These are phyloP conservation scores for Truncatella angustata DNA, from an alignment of 2,329 filamentous ascomycete genomes.

Conservation along the genomic window DNA sequence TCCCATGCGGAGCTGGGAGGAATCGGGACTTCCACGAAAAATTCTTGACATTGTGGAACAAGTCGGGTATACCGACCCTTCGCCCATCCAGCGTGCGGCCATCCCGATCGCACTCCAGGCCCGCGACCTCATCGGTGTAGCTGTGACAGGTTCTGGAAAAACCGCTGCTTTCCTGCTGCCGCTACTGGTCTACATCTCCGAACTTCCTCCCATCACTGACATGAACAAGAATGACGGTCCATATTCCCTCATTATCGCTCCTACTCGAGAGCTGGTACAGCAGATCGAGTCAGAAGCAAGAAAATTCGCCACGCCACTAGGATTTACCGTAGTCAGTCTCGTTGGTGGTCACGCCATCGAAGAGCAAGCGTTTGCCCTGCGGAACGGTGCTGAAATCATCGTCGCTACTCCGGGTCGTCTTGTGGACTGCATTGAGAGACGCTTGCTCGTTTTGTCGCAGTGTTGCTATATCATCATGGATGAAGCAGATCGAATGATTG, in stretches of 20 bases:
- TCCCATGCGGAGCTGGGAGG: conserved; percentile 91
- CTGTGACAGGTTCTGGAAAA: conserved; percentile 96
- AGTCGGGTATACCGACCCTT: conserved; percentile 89
- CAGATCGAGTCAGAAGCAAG: conserved; percentile 93
- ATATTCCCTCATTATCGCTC: conserved; percentile 94
- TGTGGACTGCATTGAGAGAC: conserved; percentile 92
- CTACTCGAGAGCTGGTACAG: conserved; percentile 94
- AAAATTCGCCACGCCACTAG: conserved; percentile 87
- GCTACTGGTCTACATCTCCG: conserved; percentile 89
- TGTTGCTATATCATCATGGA: conserved; percentile 99
- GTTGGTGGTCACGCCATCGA: conserved; percentile 97
- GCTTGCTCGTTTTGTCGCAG: conserved; percentile 87
- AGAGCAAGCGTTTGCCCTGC: conserved; percentile 85
- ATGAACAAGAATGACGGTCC: conserved; percentile 90
- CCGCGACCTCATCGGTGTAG: conserved; percentile 95
- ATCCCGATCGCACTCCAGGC: conserved; percentile 93
- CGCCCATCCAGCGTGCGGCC: conserved; percentile 87
- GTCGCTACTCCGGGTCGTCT: conserved; percentile 98
- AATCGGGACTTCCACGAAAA: conserved; percentile 75
- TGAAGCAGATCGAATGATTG: conserved; percentile 98
- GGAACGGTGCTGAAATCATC: conserved; percentile 94
- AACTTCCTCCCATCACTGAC: conserved; percentile 81
- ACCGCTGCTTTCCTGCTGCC: conserved; percentile 93
- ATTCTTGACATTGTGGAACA: conserved; percentile 78
- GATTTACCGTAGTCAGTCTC: conserved; percentile 93